These are phyloP conservation scores for Trichoderma sp. DNA, from an alignment of 2,329 filamentous ascomycete genomes.

Conservation along the genomic window DNA sequence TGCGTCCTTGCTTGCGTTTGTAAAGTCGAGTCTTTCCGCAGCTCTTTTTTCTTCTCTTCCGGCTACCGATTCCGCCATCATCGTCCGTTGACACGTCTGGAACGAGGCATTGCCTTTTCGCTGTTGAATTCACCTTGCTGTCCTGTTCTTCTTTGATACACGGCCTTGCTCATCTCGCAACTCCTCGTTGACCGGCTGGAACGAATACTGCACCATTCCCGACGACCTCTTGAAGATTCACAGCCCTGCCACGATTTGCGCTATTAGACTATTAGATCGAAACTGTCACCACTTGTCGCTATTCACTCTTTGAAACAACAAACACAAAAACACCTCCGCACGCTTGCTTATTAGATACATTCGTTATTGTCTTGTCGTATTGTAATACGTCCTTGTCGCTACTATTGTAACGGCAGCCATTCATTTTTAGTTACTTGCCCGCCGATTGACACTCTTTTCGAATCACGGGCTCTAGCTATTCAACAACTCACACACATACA, in stretches of 20 bases:
- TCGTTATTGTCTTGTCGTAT: slow-evolving; percentile 6
- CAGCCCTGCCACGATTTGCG: slow-evolving; percentile 6
- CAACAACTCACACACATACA: not conserved
- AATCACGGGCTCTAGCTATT: not conserved
- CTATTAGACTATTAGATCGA: not conserved
- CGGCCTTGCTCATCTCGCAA: not conserved
- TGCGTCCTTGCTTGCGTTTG: slow-evolving; percentile 17
- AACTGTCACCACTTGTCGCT: not conserved
- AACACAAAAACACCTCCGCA: not conserved
- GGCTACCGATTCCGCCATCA: slow-evolving; percentile 29
- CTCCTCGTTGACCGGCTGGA: slow-evolving; percentile 1
- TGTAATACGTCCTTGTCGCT: slow-evolving; percentile 5
- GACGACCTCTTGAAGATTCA: slow-evolving; percentile 4
- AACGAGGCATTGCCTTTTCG: slow-evolving; percentile 29
- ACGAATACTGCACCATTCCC: not conserved
- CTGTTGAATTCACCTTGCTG: slow-evolving; percentile 18
- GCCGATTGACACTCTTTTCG: slow-evolving; percentile 6
- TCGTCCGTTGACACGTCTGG: slow-evolving; percentile 32
- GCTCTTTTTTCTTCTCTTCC: not conserved
- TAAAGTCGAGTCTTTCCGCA: slow-evolving; percentile 9
- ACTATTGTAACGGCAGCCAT: slow-evolving; percentile 4
- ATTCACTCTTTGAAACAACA: slow-evolving; percentile 11
- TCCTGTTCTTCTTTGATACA: not conserved
- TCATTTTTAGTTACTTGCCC: slow-evolving; percentile 13
- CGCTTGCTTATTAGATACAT: slow-evolving; percentile 7